Percentiles rank a stretch among this genome's conserved stretches.
These are phyloP conservation scores for Jamesozyma hellenica DNA, from an alignment of 805 yeast species.

Conservation along the genomic window DNA sequence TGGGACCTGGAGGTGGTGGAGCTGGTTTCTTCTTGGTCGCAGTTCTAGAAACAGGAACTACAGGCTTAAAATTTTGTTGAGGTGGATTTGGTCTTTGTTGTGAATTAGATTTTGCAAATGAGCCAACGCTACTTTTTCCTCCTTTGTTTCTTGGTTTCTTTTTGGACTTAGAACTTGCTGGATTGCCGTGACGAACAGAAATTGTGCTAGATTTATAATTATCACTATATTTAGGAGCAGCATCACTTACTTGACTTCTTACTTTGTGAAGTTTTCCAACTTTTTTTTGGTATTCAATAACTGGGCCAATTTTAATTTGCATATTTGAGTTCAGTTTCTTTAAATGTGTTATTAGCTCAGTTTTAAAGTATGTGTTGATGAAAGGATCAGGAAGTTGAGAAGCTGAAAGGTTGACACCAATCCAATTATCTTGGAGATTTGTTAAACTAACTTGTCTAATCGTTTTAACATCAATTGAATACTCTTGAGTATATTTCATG, in stretches of 20 bases:
- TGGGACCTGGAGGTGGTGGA: conserved; percentile 29
- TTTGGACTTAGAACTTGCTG: conserved; percentile 60
- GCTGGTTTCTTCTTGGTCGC: conserved; percentile 25
- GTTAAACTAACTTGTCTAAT: conserved; percentile 62
- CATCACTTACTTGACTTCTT: conserved; percentile 51
- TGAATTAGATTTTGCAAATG: conserved; percentile 7
- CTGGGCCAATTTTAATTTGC: conserved; percentile 55
- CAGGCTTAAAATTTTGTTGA: conserved; percentile 21
- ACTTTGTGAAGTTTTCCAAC: conserved; percentile 71
- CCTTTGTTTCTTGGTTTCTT: conserved; percentile 60
- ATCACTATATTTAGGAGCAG: conserved; percentile 63
- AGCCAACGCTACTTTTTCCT: conserved; percentile 6
- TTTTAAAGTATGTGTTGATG: conserved; percentile 73
- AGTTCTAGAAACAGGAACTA: conserved; percentile 21
- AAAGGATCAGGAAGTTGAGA: conserved; percentile 62
- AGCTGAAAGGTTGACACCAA: conserved; percentile 41
- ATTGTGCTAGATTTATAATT: conserved; percentile 81
- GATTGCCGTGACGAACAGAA: conserved; percentile 67
- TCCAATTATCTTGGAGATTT: conserved; percentile 83
- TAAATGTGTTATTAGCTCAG: conserved; percentile 73
- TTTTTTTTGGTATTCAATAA: conserved; percentile 79
- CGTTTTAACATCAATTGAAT: conserved; percentile 45
- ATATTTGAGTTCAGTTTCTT: conserved; percentile 50
- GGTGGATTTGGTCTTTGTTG: conserved; percentile 6
- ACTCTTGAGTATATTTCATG: conserved; percentile 51